Conservation (phyloP, 495 filamentous ascomycete genomes). For the Tirmania nivea region DNA sequence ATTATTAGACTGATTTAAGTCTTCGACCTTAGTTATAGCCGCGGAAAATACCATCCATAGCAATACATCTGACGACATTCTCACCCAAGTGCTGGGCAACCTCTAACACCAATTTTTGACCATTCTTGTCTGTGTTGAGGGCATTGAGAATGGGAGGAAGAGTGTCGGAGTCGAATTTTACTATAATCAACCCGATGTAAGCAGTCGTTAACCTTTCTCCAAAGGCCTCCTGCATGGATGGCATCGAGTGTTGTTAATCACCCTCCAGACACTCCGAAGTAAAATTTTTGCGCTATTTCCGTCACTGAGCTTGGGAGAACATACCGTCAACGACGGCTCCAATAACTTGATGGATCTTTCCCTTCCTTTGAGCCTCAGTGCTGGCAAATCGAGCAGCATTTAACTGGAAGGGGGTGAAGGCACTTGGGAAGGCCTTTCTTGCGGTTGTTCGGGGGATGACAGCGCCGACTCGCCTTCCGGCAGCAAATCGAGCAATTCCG, state of each 20-base stretch:
- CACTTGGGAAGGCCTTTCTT: conserved; percentile 31
- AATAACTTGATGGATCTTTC: conserved; percentile 51
- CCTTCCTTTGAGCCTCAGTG: conserved; percentile 27
- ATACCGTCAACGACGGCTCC: conserved; percentile 49
- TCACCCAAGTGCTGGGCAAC: conserved; percentile 98
- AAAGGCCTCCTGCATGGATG: too few species aligned
- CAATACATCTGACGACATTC: conserved; percentile 98
- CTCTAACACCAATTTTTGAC: conserved; percentile 88
- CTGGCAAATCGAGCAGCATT: conserved; percentile 34
- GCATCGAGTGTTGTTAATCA: too few species aligned
- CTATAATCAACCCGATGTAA: conserved; percentile 18
- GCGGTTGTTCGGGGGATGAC: conserved; percentile 34
- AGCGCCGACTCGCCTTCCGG: conserved; percentile 36
- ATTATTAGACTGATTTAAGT: background rate
- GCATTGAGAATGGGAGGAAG: conserved; percentile 97
- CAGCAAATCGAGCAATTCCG: conserved; percentile 42
- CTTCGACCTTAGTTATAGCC: background rate
- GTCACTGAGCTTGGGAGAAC: conserved; percentile 18
- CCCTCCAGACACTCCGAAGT: conserved; percentile 26
- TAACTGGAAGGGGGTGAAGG: conserved; percentile 26
- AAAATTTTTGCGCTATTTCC: conserved; percentile 57
- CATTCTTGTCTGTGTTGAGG: conserved; percentile 71
- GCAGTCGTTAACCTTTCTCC: background rate
- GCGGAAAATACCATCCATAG: conserved; percentile 80
- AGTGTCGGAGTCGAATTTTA: conserved; percentile 88